A percentile compares a stretch with the other conserved stretches of the same genome.
These are phyloP conservation scores for Stagonosporopsis chrysanthemi DNA, from an alignment of 2,329 filamentous ascomycete genomes.

Conservation along the genomic window DNA sequence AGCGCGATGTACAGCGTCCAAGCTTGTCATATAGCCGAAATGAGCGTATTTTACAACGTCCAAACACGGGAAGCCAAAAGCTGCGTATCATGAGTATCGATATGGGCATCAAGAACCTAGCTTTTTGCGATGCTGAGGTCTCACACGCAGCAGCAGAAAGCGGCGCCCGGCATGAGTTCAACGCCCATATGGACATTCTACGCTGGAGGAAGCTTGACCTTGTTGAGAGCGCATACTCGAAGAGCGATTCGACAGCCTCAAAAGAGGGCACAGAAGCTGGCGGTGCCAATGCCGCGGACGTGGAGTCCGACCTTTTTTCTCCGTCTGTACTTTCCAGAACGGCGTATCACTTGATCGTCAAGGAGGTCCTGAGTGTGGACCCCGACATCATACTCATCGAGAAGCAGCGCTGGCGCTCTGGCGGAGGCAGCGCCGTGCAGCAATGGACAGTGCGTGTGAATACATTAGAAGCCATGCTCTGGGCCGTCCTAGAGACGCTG, in stretches of 20 bases:
- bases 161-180: background rate
- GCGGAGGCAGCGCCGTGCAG: slow-evolving; percentile 69
- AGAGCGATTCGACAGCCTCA: background rate
- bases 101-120: slow-evolving; percentile 83
- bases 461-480: slow-evolving; percentile 81
- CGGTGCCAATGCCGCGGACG: slow-evolving; percentile 2
- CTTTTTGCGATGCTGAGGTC: slow-evolving; percentile 69
- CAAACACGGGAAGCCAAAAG: background rate
- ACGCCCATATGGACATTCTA: slow-evolving; percentile 34
- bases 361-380: slow-evolving; percentile 58
- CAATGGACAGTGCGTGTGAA: slow-evolving; percentile 88
- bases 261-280: background rate
- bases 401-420: slow-evolving; percentile 69
- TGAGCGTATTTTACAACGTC: slow-evolving; percentile 31
- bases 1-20: slow-evolving; percentile 43
- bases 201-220: slow-evolving; percentile 46
- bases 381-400: slow-evolving; percentile 78
- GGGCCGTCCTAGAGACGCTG: slow-evolving; percentile 61
- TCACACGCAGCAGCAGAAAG: background rate
- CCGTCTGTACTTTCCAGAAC: slow-evolving; percentile 62
- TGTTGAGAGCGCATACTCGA: background rate
- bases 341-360: slow-evolving; percentile 63
- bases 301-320: slow-evolving; percentile 55
- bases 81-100: slow-evolving; percentile 76
- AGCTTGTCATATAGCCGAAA: slow-evolving; percentile 1